These are phyloP conservation scores for Podospora bellae-mahoneyi DNA, from an alignment of 495 filamentous ascomycete genomes.

Conservation along the genomic window DNA sequence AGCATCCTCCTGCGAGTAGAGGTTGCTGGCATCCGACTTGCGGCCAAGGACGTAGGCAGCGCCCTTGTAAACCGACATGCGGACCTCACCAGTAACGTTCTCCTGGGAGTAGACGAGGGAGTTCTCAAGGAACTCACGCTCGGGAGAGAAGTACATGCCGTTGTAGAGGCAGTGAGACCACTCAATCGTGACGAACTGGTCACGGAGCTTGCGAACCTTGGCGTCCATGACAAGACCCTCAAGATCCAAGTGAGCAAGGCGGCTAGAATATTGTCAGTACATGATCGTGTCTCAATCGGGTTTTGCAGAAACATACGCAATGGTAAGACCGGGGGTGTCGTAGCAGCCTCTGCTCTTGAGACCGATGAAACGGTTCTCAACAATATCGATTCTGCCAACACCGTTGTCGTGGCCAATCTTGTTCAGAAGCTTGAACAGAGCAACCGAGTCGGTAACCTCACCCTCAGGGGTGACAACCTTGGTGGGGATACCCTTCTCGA, in stretches of 20 bases:
- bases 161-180: conserved; percentile 70
- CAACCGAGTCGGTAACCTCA: conserved; percentile 68
- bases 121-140: conserved; percentile 66
- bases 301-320: not conserved
- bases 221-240: conserved; percentile 84
- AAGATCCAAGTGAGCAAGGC: conserved; percentile 73
- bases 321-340: conserved; percentile 57
- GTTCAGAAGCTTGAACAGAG: conserved; percentile 78
- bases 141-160: conserved; percentile 77
- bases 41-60: conserved; percentile 70
- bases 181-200: conserved; percentile 74
- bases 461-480: conserved; percentile 54
- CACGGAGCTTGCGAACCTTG: conserved; percentile 78
- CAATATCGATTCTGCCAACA: conserved; percentile 87
- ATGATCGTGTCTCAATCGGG: not conserved
- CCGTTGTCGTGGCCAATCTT: conserved; percentile 72
- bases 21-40: conserved; percentile 72
- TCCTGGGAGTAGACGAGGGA: conserved; percentile 65
- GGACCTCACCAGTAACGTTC: conserved; percentile 63
- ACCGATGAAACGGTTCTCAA: conserved; percentile 56
- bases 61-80: conserved; percentile 75
- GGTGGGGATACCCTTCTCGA: conserved; percentile 83
- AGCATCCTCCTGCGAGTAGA: conserved; percentile 76
- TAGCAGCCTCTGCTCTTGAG: conserved; percentile 91
- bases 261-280: conserved; percentile 23